phyloP scores from a whole-genome alignment of 2,329 filamentous ascomycete species.

The Aspergillus hiratsukae region DNA sequence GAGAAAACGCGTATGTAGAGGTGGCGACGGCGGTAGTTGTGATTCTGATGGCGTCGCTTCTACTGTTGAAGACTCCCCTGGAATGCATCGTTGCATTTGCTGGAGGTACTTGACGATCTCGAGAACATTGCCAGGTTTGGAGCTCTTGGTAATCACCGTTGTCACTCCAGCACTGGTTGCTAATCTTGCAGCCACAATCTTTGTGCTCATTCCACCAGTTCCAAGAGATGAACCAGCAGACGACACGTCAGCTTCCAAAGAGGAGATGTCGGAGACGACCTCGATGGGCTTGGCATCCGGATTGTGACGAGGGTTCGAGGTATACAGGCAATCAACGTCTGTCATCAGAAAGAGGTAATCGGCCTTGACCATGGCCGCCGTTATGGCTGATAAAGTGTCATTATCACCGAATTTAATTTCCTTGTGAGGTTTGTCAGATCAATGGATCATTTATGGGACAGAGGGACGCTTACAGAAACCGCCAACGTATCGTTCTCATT shows the following conservation, averaged over 20 bases:
- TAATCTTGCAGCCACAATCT: constrained; percentile 87
- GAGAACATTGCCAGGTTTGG: constrained; percentile 86
- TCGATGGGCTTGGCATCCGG: constrained; percentile 86
- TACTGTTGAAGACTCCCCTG: constrained; percentile 15
- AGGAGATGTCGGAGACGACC: constrained; percentile 82
- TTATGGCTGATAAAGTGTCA: constrained; percentile 93
- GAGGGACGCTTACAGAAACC: constrained; percentile 58
- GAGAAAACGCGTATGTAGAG: constrained; percentile 89
- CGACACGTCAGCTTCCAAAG: constrained; percentile 82
- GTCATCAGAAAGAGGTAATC: constrained; percentile 98
- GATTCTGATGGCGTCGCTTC: constrained; percentile 29
- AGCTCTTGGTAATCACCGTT: constrained; percentile 89
- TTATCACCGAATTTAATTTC: constrained; percentile 99
- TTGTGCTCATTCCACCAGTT: constrained; percentile 96
- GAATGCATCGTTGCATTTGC: constrained; percentile 45
- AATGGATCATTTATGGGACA: background rate
- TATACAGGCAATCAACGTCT: constrained; percentile 95
- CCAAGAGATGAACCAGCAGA: constrained; percentile 83
- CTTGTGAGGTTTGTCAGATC: constrained; percentile 15
- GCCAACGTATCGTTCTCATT: constrained; percentile 98
- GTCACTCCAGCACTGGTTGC: constrained; percentile 93
- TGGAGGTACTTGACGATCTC: constrained; percentile 82
- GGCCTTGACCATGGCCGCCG: constrained; percentile 93
- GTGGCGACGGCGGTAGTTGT: constrained; percentile 48
- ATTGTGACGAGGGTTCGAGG: constrained; percentile 84